Percentiles rank a stretch among this genome's conserved stretches.
Conservation (phyloP, 108 stramenopile genomes). For the Skeletonema grethae region DNA sequence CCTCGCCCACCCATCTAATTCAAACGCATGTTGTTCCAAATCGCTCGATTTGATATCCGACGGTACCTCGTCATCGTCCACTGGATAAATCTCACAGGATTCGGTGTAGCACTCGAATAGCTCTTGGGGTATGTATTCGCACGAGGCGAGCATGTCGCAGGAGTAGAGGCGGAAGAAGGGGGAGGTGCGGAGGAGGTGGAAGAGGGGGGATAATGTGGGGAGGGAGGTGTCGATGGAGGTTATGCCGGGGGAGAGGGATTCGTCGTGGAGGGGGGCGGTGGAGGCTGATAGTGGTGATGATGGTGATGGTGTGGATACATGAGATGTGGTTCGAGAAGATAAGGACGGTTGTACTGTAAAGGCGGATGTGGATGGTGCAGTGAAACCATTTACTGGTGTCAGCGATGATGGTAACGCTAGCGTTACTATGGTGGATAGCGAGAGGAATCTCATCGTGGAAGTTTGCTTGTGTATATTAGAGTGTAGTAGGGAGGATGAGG, state of each 20-base stretch:
- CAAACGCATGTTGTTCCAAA: constrained; percentile 65
- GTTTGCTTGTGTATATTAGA: neutral
- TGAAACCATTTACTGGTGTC: neutral
- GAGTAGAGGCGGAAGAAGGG: constrained; percentile 81
- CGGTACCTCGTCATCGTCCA: constrained; percentile 86
- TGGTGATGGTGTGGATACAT: neutral
- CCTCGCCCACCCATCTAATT: constrained; percentile 88
- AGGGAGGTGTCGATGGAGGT: constrained; percentile 64
- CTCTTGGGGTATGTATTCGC: constrained; percentile 91
- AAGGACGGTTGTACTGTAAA: neutral
- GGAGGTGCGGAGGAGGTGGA: constrained; percentile 52
- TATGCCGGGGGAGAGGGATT: constrained; percentile 66
- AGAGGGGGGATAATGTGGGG: constrained; percentile 44
- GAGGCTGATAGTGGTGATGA: constrained; percentile 2
- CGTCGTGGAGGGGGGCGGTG: constrained; percentile 41
- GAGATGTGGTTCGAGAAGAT: no score
- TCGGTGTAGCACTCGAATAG: constrained; percentile 87
- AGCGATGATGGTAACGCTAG: neutral
- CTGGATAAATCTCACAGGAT: constrained; percentile 90
- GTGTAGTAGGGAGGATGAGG: neutral
- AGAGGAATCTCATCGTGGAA: neutral
- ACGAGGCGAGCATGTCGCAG: constrained; percentile 86
- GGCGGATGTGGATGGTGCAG: neutral
- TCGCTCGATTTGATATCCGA: constrained; percentile 49
- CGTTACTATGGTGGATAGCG: neutral